These are phyloP conservation scores for Dactylellina parvicollis DNA, from an alignment of 2,329 filamentous ascomycete species.

Conservation along the genomic window DNA sequence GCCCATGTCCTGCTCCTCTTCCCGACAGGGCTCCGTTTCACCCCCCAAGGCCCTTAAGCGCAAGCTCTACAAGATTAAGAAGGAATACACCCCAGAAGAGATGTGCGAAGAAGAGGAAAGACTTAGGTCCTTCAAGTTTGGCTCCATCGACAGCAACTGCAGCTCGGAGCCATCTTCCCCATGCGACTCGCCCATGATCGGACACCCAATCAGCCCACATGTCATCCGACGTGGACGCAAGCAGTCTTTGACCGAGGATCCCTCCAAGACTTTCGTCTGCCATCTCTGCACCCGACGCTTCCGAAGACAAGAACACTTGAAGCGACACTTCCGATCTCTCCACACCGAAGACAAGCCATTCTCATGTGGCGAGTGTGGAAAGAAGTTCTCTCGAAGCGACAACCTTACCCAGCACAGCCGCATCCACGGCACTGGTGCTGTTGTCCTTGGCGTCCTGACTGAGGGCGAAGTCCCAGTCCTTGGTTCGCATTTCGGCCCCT, in stretches of 20 bases:
- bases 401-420: conserved; percentile 96
- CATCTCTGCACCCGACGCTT: conserved; percentile 96
- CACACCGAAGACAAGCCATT: conserved; percentile 99
- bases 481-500: conserved; percentile 56
- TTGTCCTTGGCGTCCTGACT: conserved; percentile 83
- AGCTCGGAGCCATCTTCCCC: conserved; percentile 35
- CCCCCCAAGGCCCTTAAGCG: conserved; percentile 39
- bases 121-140: conserved; percentile 50
- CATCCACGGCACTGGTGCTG: conserved; percentile 88
- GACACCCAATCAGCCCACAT: conserved; percentile 62
- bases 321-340: conserved; percentile 97
- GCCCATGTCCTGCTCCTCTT: conserved; percentile 50
- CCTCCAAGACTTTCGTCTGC: conserved; percentile 97
- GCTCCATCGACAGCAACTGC: conserved; percentile 34
- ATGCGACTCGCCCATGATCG: conserved; percentile 35
- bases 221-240: conserved; percentile 94
- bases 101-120: conserved; percentile 52
- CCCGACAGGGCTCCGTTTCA: conserved; percentile 49
- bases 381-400: conserved; percentile 98
- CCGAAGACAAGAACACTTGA: conserved; percentile 96
- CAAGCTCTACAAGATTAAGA: conserved; percentile 35
- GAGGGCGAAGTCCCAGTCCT: conserved; percentile 71
- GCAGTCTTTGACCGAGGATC: conserved; percentile 96
- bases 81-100: conserved; percentile 27
- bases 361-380: conserved; percentile 95